phyloP scores from a whole-genome alignment of 495 filamentous ascomycete genomes.

The Xylaria scruposa region DNA sequence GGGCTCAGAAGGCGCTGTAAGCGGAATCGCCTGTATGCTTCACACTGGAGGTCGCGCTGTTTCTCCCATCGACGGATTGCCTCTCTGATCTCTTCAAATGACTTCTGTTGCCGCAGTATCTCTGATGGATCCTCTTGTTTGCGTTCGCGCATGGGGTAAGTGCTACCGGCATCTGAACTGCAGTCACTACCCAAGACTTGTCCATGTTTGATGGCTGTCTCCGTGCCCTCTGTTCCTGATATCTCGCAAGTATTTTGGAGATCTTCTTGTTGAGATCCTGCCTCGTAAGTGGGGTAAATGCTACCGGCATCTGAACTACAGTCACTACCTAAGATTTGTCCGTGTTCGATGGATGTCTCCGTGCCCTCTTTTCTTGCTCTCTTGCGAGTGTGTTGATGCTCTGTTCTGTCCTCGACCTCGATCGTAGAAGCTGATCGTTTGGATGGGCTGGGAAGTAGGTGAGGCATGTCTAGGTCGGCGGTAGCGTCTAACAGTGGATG shows the following conservation, averaged over 20 bases:
- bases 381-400: no score
- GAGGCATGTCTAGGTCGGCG: background rate
- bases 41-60: background rate
- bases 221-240: no score
- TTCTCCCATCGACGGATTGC: background rate
- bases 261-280: no score
- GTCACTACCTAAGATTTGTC: constrained; percentile 1
- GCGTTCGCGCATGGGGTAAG: no score
- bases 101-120: background rate
- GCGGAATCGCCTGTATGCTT: no score
- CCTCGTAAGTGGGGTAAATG: no score
- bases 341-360: background rate
- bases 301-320: background rate
- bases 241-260: no score
- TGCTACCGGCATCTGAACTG: background rate
- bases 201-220: background rate
- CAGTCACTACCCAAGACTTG: constrained; percentile 1
- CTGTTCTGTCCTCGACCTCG: no score
- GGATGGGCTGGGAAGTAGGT: no score
- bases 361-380: no score
- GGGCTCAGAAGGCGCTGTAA: no score
- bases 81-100: background rate
- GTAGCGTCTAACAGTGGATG: background rate
- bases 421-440: no score
- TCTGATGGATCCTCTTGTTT: background rate